These are phyloP conservation scores for Pilatotrama ljubarskyi DNA, from an alignment of 768 basidiomycete species.

Conservation along the genomic window DNA sequence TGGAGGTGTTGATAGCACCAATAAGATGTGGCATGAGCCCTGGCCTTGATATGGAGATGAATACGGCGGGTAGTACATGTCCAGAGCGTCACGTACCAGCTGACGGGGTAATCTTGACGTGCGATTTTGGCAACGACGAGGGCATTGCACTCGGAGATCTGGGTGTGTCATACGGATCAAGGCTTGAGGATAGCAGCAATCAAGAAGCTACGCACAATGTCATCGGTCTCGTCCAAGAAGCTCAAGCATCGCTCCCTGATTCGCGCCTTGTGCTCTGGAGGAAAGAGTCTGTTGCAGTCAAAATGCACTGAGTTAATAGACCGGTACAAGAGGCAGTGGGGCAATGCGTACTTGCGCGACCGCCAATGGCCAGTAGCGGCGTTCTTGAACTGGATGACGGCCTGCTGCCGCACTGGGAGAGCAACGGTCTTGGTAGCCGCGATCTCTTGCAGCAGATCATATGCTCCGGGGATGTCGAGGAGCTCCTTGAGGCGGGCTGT, in stretches of 20 bases:
- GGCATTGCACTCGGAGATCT: slow-evolving; percentile 83
- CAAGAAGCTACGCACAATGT: slow-evolving; percentile 50
- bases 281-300: slow-evolving; percentile 51
- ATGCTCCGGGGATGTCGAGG: slow-evolving; percentile 68
- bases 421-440: slow-evolving; percentile 63
- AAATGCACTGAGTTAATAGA: too few species aligned
- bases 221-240: slow-evolving; percentile 77
- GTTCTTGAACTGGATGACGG: slow-evolving; percentile 91
- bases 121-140: slow-evolving; percentile 76
- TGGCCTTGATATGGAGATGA: slow-evolving; percentile 46
- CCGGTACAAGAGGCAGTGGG: background rate
- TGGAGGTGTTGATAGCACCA: slow-evolving; percentile 50
- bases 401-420: slow-evolving; percentile 69
- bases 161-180: slow-evolving; percentile 15
- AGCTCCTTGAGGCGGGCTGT: slow-evolving; percentile 66
- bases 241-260: slow-evolving; percentile 65
- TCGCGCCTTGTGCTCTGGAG: slow-evolving; percentile 62
- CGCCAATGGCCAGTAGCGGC: slow-evolving; percentile 72
- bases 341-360: slow-evolving; percentile 64
- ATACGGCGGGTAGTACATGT: background rate
- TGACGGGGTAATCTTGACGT: slow-evolving; percentile 69
- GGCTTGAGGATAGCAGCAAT: background rate
- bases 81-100: slow-evolving; percentile 52
- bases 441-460: slow-evolving; percentile 71
- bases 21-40: slow-evolving; percentile 56